These are phyloP conservation scores for Psilocybe azurescens DNA, from an alignment of 768 basidiomycete genomes.

Conservation along the genomic window DNA sequence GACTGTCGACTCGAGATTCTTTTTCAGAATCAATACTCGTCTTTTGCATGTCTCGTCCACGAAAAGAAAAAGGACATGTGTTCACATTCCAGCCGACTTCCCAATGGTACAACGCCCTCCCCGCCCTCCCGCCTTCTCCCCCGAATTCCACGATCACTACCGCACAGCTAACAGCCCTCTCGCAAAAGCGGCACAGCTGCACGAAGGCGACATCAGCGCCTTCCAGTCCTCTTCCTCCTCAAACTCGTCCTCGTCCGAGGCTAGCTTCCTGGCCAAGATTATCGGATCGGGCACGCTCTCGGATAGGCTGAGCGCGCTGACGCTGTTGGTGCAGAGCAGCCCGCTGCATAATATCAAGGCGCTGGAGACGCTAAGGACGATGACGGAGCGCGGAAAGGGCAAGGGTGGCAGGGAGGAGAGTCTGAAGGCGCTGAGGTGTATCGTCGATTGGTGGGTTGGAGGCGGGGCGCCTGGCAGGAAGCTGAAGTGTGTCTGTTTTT, in stretches of 20 bases:
- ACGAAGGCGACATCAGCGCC: constrained; percentile 45
- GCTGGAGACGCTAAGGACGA: constrained; percentile 71
- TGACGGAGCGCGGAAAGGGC: constrained; percentile 80
- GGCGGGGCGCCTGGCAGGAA: constrained; percentile 91
- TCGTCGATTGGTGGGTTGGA: constrained; percentile 98
- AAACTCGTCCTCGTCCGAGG: constrained; percentile 74
- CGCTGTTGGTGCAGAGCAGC: constrained; percentile 85
- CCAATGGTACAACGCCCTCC: constrained; percentile 60
- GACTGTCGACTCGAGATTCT: constrained; percentile 1
- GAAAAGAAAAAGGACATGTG: constrained; percentile 39
- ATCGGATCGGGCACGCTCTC: constrained; percentile 89
- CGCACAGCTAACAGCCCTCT: constrained; percentile 48
- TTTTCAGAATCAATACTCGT: too few species aligned
- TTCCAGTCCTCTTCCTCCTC: constrained; percentile 58
- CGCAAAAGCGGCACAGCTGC: constrained; percentile 51
- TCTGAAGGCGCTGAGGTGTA: constrained; percentile 85
- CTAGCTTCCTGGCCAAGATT: constrained; percentile 82
- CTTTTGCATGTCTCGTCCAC: constrained; percentile 29
- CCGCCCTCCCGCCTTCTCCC: constrained; percentile 40
- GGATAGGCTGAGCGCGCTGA: constrained; percentile 89
- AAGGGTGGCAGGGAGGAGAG: constrained; percentile 94
- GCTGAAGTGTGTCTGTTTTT: constrained; percentile 63
- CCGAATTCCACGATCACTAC: constrained; percentile 40
- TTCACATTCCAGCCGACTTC: constrained; percentile 47
- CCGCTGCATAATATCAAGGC: constrained; percentile 87